Evolutionary conservation across 306 rosid species (phyloP), one percentile per base, ranked within the genome.

Genomic region (Cucurbita pepo): DNA sequence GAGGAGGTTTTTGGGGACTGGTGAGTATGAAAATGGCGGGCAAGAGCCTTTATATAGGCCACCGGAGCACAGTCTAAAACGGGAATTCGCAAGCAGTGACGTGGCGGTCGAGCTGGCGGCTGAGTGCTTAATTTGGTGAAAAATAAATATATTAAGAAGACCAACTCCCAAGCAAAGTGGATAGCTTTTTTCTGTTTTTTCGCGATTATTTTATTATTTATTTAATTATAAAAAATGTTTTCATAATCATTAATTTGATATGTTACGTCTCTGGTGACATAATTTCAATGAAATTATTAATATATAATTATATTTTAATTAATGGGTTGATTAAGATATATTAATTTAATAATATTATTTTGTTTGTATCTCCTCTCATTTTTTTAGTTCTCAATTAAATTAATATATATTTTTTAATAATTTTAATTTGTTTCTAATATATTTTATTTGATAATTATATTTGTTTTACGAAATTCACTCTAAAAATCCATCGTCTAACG

Each of bases 31-130:
- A 13, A 40, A 40, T n/a, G 13, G 69, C 16, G 2, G 69, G 69
- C 22, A 8, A 38, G 69, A 62, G 8, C 50, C 34, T 0, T 21
- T 65, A 41, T 65, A 21, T 44, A 65, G 38, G 6, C 53, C 53
- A 41, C n/a, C 34, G 69, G 51, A 40, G 51, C 15, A 40, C 6
- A 40, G 55, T 44, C 18, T 10, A 65, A 19, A 12, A 18, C 10
- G 19, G 36, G 54, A 44, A 47, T 44, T 65, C 72, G 72, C 54
- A 65, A 65, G 72, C 72, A 43, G 38, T 65, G 72, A 65, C 72
- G 72, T 65, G 72, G 54, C 38, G 4, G 50, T 63, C 15, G 69
- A 44, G 38, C 10, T 64, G 54, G 71, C 72, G 37, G 72, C 56
- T 52, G 19, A n/a, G 56, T 52, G 18, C 71, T 64, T 9, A 18